These are phyloP conservation scores for Phytophthora citrophthora DNA, from an alignment of 352 stramenopile genomes.

Conservation along the genomic window DNA sequence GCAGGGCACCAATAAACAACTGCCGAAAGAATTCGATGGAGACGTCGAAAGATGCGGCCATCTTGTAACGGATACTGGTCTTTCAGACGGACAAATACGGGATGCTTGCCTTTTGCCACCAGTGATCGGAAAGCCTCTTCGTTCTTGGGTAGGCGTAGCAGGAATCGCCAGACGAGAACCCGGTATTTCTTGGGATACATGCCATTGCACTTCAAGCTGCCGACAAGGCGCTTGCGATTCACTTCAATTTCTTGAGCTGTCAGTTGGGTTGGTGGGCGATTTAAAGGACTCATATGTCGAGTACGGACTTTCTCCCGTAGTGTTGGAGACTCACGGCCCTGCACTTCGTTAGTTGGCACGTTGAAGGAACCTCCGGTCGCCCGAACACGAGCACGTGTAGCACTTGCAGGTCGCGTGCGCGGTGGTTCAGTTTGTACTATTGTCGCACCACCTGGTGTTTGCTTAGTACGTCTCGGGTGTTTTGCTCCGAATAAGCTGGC, in stretches of 20 bases:
- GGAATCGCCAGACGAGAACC: slow-evolving; percentile 83
- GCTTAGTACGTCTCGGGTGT: slow-evolving; percentile 26
- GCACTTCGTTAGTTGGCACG: slow-evolving; percentile 13
- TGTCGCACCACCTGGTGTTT: slow-evolving; percentile 6
- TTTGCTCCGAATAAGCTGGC: slow-evolving; percentile 71
- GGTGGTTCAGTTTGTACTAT: slow-evolving; percentile 1
- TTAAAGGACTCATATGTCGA: slow-evolving; percentile 22
- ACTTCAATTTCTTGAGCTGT: slow-evolving; percentile 53
- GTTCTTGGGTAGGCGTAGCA: slow-evolving; percentile 87
- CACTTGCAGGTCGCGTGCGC: slow-evolving; percentile 16
- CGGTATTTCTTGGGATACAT: slow-evolving; percentile 86
- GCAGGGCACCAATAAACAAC: slow-evolving; percentile 92
- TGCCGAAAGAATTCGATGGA: slow-evolving; percentile 82
- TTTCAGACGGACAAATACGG: slow-evolving; percentile 67
- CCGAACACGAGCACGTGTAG: slow-evolving; percentile 11
- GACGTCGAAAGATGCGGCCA: slow-evolving; percentile 69
- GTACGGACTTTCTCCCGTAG: slow-evolving; percentile 17
- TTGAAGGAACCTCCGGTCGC: slow-evolving; percentile 8
- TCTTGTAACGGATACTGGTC: slow-evolving; percentile 86
- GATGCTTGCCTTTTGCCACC: slow-evolving; percentile 78
- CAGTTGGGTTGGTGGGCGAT: slow-evolving; percentile 20
- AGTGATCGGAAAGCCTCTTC: slow-evolving; percentile 78
- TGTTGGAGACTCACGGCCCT: slow-evolving; percentile 1
- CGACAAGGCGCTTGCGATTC: slow-evolving; percentile 69
- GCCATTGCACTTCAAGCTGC: slow-evolving; percentile 72